These are phyloP conservation scores for Camelina hispida DNA, from an alignment of 345 rosid species.

Conservation along the genomic window DNA sequence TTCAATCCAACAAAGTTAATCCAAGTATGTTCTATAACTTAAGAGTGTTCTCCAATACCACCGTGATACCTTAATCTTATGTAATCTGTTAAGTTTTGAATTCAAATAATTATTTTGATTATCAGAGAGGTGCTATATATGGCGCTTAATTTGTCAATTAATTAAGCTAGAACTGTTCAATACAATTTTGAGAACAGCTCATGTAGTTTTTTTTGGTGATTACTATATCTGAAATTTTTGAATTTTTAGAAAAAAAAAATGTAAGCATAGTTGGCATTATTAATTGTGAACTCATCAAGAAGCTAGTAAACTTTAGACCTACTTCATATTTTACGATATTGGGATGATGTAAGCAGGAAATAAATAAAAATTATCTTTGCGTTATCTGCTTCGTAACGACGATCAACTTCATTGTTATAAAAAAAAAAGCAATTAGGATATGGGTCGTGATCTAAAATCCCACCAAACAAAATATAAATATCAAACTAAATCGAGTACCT, in stretches of 20 bases:
- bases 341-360: conserved; percentile 17
- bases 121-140: background rate
- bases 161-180: background rate
- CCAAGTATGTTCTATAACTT: background rate
- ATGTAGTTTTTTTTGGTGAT: background rate
- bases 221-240: too few species aligned
- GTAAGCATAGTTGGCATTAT: background rate
- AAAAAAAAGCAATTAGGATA: conserved; percentile 5
- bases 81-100: background rate
- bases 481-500: conserved; percentile 14
- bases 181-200: background rate
- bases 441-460: conserved; percentile 35
- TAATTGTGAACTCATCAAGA: conserved; percentile 7
- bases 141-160: background rate
- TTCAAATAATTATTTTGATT: background rate
- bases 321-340: conserved; percentile 10
- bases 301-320: conserved; percentile 14
- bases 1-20: background rate
- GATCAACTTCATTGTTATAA: conserved; percentile 14
- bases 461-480: conserved; percentile 11
- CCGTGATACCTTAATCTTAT: background rate
- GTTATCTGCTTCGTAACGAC: conserved; percentile 14
- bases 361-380: background rate
- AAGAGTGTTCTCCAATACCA: background rate
- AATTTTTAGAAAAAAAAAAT: background rate